These are phyloP conservation scores for Thielaviopsis euricoi DNA, from an alignment of 2,329 filamentous ascomycete species.

Conservation along the genomic window DNA sequence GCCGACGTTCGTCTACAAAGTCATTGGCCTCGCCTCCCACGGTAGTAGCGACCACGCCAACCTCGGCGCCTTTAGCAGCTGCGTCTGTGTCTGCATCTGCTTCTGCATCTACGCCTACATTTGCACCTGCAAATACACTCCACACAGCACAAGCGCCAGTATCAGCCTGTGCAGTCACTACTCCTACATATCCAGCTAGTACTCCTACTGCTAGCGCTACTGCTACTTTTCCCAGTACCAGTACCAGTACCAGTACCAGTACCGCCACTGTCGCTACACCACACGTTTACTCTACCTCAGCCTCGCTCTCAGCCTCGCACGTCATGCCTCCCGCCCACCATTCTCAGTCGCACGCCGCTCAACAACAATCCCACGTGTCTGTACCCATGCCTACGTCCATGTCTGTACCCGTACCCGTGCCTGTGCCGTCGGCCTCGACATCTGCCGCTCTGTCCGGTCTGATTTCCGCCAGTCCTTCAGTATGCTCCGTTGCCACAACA, in stretches of 20 bases:
- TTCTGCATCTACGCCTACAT: background rate
- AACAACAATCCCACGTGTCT: background rate
- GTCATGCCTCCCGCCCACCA: background rate
- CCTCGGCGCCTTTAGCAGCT: background rate
- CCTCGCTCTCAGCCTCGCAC: background rate
- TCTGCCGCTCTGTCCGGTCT: background rate
- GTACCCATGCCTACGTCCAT: too few species aligned
- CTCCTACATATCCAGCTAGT: background rate
- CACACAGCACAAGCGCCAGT: too few species aligned
- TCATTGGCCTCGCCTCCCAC: constrained; percentile 1
- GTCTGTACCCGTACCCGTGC: too few species aligned
- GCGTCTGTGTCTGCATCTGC: background rate
- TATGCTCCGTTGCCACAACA: background rate
- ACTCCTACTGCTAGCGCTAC: background rate
- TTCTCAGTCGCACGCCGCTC: background rate
- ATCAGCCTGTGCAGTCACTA: background rate
- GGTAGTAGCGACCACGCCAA: background rate
- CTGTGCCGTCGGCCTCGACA: background rate
- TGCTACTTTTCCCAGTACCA: background rate
- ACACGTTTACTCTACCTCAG: background rate
- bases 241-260: background rate
- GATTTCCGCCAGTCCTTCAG: background rate
- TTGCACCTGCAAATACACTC: too few species aligned
- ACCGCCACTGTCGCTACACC: background rate
- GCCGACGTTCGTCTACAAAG: constrained; percentile 8